Evolutionary conservation across 139 green algal species (phyloP), one percentile per base, ranked within the genome.

Genomic region (Tetraselmis chui): DNA sequence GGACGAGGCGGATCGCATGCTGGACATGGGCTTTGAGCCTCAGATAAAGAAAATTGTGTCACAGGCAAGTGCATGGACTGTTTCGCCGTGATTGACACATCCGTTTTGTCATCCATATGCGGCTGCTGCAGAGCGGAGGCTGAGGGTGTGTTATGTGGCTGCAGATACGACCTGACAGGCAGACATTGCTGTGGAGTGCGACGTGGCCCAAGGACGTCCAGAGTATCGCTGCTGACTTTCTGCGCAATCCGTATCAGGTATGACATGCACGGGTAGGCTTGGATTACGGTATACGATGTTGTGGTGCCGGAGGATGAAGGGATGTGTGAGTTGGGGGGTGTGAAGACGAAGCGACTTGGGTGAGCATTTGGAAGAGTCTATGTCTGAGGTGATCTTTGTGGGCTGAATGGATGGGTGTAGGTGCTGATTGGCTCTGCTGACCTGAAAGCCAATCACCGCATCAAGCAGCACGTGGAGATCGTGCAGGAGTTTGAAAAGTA

Each of bases 21-120:
- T 98, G 81, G 95, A 98, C 88, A 98, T 98, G 94, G 95, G 95
- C 45, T 98, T 98, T 59, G 94, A 98, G 84, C 93, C 94, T 11
- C 90, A 95, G 84, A 93, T 96, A 58, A 82, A 83, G 32, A 91
- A 90, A 29, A 93, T 94, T 76, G 75, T 93, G 1, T 58, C 1
- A n/a, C 86, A 91, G 84, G 83, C 83, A 67, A 67, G 45, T 18
- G 18, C 45, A 5, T 18, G 11, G 11, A 67, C 45, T 25, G 11
- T 23, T 25, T 77, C 45, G 11, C n/a, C n/a, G n/a, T n/a, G n/a
- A n/a, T n/a, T n/a, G n/a, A n/a, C n/a, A n/a, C n/a, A n/a, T n/a
- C n/a, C n/a, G n/a, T n/a, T n/a, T n/a, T n/a, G n/a, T n/a, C n/a
- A n/a, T n/a, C n/a, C n/a, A n/a, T n/a, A n/a, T n/a, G n/a, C n/a